Conservation (phyloP, 2,329 filamentous ascomycete species). For the Coniella vitis region DNA sequence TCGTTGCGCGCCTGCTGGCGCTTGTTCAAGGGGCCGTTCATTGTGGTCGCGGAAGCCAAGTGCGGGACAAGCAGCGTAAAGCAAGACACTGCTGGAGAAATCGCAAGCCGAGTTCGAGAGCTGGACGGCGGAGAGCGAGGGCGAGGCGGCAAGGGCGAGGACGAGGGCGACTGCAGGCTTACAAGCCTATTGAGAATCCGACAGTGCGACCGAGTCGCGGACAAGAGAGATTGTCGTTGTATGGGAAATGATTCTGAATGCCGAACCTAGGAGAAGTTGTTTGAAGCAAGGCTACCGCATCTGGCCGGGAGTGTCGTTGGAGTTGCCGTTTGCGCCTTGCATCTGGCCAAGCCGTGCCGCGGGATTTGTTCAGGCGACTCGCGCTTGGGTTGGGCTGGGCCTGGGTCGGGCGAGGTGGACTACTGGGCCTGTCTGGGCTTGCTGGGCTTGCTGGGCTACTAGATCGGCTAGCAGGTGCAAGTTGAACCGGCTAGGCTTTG, state of each 20-base stretch:
- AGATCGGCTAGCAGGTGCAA: no score
- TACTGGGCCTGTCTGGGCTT: neutral
- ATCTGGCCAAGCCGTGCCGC: constrained; percentile 1
- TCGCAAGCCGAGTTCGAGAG: neutral
- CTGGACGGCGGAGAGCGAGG: no score
- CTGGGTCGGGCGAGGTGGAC: neutral
- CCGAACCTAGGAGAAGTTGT: neutral
- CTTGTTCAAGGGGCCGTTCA: constrained; percentile 54
- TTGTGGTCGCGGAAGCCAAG: neutral
- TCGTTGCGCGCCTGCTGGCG: constrained; percentile 98
- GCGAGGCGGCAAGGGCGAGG: no score
- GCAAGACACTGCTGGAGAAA: neutral
- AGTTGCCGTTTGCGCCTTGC: neutral
- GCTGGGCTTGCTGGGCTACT: neutral
- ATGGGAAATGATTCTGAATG: no score
- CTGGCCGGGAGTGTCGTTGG: neutral
- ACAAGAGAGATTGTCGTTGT: no score
- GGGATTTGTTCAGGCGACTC: neutral
- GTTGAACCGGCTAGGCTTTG: neutral
- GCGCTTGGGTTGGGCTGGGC: neutral
- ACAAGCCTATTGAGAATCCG: no score
- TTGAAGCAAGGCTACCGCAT: neutral
- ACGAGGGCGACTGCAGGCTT: no score
- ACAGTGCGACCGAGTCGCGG: no score
- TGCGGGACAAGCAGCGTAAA: neutral